Evolutionary conservation across 2,329 filamentous ascomycete genomes (phyloP).

Genomic region (Penicillium sp.): DNA sequence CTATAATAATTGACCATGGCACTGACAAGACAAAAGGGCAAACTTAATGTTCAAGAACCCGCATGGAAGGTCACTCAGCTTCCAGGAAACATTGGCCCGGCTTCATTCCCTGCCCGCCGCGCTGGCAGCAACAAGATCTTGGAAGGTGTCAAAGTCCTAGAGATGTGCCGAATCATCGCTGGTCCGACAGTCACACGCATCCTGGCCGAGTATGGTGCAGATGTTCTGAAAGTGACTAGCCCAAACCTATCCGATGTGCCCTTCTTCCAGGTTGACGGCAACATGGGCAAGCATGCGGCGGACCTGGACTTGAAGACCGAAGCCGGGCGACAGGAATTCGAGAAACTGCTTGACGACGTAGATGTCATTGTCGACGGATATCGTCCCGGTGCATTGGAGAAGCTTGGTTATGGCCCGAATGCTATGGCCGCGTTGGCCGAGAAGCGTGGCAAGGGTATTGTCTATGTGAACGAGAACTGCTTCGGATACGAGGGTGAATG

Average conservation of each 20-base stretch:
- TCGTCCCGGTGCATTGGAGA: constrained; percentile 67
- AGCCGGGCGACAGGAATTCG: constrained; percentile 60
- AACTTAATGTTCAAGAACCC: constrained; percentile 40
- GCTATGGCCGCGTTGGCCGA: constrained; percentile 59
- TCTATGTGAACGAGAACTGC: constrained; percentile 76
- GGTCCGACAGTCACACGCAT: constrained; percentile 73
- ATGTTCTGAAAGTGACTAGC: constrained; percentile 73
- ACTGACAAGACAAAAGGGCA: constrained; percentile 27
- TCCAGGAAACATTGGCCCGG: constrained; percentile 32
- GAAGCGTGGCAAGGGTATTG: constrained; percentile 63
- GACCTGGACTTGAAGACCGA: constrained; percentile 66
- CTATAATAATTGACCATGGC: neutral
- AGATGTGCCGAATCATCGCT: constrained; percentile 76
- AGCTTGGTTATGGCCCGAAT: constrained; percentile 65
- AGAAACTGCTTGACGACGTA: constrained; percentile 63
- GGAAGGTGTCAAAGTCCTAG: constrained; percentile 71
- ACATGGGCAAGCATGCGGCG: constrained; percentile 71
- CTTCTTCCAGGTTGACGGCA: constrained; percentile 74
- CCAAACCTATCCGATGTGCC: constrained; percentile 70
- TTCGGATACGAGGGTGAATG: constrained; percentile 70
- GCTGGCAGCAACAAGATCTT: constrained; percentile 44
- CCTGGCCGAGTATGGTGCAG: constrained; percentile 75
- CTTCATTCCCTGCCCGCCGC: constrained; percentile 34
- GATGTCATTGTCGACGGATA: constrained; percentile 74
- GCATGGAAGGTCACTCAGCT: constrained; percentile 41